Conservation (phyloP, 352 stramenopile genomes). For the Sclerospora graminicola region DNA sequence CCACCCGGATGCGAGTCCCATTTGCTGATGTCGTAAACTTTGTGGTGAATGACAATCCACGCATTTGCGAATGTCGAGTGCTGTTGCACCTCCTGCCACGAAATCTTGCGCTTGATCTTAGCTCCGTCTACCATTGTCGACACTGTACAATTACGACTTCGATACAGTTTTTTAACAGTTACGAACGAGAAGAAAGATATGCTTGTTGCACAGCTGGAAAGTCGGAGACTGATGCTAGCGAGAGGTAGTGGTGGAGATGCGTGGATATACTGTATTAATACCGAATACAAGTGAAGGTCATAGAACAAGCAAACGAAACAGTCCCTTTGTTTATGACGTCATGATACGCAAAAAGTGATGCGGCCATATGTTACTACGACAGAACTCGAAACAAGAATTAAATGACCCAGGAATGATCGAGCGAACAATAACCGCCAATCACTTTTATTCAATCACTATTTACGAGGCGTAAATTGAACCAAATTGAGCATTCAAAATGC, state of each 20-base stretch:
- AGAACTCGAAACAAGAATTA: too few species aligned
- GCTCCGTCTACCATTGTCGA: conserved; percentile 47
- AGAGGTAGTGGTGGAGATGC: not conserved
- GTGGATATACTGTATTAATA: not conserved
- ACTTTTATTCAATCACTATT: too few species aligned
- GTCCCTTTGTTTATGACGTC: conserved; percentile 6
- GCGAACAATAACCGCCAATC: too few species aligned
- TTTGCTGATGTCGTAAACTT: conserved; percentile 87
- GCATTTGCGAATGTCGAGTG: conserved; percentile 66
- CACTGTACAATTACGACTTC: not conserved
- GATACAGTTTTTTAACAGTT: not conserved
- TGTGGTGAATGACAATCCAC: conserved; percentile 88
- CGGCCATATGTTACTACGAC: too few species aligned
- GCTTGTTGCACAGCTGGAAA: conserved; percentile 9
- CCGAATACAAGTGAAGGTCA: too few species aligned
- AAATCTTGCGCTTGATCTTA: conserved; percentile 57
- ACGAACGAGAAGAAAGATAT: not conserved
- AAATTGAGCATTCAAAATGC: too few species aligned
- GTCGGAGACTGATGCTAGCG: conserved; percentile 15
- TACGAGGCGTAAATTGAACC: too few species aligned
- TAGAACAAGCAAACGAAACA: too few species aligned
- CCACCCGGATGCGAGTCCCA: conserved; percentile 80
- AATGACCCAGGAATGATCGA: too few species aligned
- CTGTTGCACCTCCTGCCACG: conserved; percentile 64
- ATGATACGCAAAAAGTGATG: conserved; percentile 15